Conservation (phyloP, 768 basidiomycete genomes). For the Xerocomellus chrysenteron region DNA sequence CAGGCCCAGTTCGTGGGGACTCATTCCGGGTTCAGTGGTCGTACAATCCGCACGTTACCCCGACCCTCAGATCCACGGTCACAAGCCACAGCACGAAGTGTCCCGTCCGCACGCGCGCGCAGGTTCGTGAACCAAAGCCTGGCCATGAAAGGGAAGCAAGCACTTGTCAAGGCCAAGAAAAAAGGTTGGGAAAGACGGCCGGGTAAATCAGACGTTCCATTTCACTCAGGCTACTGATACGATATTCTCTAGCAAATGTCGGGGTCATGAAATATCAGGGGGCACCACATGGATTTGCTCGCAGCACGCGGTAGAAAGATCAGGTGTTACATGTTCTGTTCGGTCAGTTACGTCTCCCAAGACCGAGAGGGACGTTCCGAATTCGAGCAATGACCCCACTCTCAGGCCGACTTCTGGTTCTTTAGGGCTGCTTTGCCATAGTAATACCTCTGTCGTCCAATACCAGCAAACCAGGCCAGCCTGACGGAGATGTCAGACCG, state of each 20-base stretch:
- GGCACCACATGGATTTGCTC: conserved; percentile 49
- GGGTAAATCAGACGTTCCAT: conserved; percentile 39
- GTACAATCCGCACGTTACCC: conserved; percentile 51
- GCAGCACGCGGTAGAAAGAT: conserved; percentile 8
- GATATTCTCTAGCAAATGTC: conserved; percentile 44
- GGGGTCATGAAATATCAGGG: conserved; percentile 55
- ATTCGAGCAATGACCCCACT: neutral
- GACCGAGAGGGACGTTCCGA: neutral
- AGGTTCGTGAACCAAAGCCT: conserved; percentile 55
- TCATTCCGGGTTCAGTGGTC: conserved; percentile 42
- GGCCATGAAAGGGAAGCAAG: conserved; percentile 41
- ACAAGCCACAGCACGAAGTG: conserved; percentile 39
- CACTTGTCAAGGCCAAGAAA: conserved; percentile 35
- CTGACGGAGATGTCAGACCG: conserved; percentile 29
- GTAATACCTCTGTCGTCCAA: conserved; percentile 47
- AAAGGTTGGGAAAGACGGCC: conserved; percentile 59
- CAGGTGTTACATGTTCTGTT: neutral
- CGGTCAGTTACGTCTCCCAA: neutral
- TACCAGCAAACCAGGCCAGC: conserved; percentile 54
- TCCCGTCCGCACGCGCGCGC: conserved; percentile 48
- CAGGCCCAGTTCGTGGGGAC: neutral
- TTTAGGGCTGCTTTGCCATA: conserved; percentile 26
- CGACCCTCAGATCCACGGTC: conserved; percentile 27
- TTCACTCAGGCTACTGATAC: neutral
- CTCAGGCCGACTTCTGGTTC: conserved; percentile 16